These are phyloP conservation scores for Saccharomycopsis capsularis DNA, from an alignment of 805 yeast genomes.

Conservation along the genomic window DNA sequence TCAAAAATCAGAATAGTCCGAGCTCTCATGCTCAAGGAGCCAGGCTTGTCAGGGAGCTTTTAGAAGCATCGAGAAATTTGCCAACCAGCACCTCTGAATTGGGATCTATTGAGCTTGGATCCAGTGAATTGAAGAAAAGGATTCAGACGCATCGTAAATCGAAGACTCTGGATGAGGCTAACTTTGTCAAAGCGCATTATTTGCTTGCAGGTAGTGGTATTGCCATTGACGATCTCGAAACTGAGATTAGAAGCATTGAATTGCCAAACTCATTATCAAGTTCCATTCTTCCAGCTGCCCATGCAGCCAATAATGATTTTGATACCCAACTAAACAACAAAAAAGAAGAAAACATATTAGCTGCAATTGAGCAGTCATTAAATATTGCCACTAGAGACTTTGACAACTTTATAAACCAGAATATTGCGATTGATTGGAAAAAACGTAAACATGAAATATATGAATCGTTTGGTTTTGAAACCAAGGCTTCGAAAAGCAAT, in stretches of 20 bases:
- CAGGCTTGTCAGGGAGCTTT: conserved; percentile 52
- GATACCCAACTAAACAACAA: conserved; percentile 59
- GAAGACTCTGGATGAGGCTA: conserved; percentile 33
- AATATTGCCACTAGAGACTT: conserved; percentile 73
- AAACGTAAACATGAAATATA: conserved; percentile 67
- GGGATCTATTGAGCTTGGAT: conserved; percentile 75
- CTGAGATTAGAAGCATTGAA: conserved; percentile 37
- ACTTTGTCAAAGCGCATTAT: conserved; percentile 73
- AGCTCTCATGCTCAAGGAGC: conserved; percentile 20
- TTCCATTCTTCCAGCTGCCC: conserved; percentile 23
- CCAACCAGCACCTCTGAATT: conserved; percentile 60
- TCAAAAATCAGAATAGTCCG: neutral
- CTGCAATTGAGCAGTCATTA: conserved; percentile 77
- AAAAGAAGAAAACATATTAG: conserved; percentile 74
- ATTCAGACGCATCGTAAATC: conserved; percentile 50
- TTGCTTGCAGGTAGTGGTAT: conserved; percentile 84
- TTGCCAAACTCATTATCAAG: conserved; percentile 11
- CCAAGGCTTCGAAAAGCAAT: conserved; percentile 3
- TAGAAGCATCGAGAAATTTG: conserved; percentile 70
- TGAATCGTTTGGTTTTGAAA: conserved; percentile 50
- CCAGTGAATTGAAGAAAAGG: conserved; percentile 68
- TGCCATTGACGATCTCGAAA: conserved; percentile 75
- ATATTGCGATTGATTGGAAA: conserved; percentile 78
- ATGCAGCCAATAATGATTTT: conserved; percentile 33
- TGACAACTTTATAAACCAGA: conserved; percentile 66